These are phyloP conservation scores for Trichosphaerium sp. DNA, from an alignment of 78 protist genomes.

Conservation along the genomic window DNA sequence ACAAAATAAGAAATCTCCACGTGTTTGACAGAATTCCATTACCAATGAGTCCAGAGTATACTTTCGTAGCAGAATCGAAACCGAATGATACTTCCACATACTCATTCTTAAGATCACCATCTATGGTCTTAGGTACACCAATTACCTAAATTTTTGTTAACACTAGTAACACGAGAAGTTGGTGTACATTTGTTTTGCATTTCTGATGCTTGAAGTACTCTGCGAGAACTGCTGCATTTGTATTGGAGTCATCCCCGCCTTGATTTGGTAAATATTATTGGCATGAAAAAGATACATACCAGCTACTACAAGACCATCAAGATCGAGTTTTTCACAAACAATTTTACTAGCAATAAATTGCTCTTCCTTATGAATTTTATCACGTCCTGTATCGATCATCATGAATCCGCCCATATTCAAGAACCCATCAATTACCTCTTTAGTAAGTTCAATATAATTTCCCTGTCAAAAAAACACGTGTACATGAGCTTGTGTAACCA, in stretches of 20 bases:
- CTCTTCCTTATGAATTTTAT: conserved; percentile 38
- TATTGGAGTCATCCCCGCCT: conserved; percentile 66
- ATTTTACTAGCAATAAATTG: too few species aligned
- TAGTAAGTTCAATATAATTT: not conserved
- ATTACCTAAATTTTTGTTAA: too few species aligned
- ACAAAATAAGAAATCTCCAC: too few species aligned
- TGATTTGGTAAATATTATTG: conserved; percentile 29
- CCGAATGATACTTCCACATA: conserved; percentile 56
- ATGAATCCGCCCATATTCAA: conserved; percentile 41
- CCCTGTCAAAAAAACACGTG: too few species aligned
- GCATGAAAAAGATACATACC: not conserved
- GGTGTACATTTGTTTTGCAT: not conserved
- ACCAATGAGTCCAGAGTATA: conserved; percentile 34
- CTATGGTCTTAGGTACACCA: conserved; percentile 70
- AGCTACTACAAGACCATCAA: too few species aligned
- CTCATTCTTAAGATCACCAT: conserved; percentile 40
- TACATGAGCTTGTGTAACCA: too few species aligned
- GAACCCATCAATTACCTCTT: conserved; percentile 9
- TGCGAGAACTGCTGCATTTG: conserved; percentile 51
- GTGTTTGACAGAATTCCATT: conserved; percentile 16
- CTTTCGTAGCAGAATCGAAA: conserved; percentile 34
- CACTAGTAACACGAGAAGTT: too few species aligned
- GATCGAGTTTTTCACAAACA: not conserved
- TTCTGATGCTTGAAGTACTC: conserved; percentile 22
- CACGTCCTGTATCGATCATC: conserved; percentile 19